A percentile compares a stretch with the other conserved stretches of the same genome.
phyloP scores from a whole-genome alignment of 1,284 basidiomycete genomes.

The Anthracocystis panici-leucophaei region DNA sequence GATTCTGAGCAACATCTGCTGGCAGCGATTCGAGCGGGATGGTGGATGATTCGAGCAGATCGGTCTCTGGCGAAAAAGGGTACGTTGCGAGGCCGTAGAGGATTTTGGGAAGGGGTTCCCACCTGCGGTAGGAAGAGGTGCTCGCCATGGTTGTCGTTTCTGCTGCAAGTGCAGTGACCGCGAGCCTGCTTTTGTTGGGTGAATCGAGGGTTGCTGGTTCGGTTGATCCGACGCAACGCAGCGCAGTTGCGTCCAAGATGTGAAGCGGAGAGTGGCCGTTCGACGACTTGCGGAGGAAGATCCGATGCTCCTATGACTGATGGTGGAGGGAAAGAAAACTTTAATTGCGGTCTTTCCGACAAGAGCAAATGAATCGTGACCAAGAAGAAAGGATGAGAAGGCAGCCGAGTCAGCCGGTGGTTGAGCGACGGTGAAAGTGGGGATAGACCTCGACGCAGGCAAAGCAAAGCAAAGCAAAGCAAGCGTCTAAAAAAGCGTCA shows the following conservation, averaged over 20 bases:
- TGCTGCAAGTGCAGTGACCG: neutral
- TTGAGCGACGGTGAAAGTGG: too few relatives aligned
- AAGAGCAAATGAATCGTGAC: conserved; percentile 2
- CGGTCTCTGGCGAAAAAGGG: conserved; percentile 59
- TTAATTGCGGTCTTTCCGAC: neutral
- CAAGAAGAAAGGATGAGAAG: too few relatives aligned
- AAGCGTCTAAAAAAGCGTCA: too few relatives aligned
- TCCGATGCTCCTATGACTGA: neutral
- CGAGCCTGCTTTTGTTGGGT: neutral
- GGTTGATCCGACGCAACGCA: neutral
- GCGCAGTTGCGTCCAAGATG: neutral
- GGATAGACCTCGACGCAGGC: too few relatives aligned
- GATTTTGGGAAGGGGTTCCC: conserved; percentile 65
- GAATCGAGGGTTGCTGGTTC: neutral
- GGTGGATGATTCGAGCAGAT: conserved; percentile 48
- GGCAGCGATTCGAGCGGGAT: conserved; percentile 35
- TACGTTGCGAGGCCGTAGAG: conserved; percentile 61
- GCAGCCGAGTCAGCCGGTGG: too few relatives aligned
- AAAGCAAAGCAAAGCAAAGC: too few relatives aligned
- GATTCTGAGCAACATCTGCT: conserved; percentile 27
- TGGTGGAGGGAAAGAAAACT: neutral
- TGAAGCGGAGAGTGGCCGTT: conserved; percentile 7
- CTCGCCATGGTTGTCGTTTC: conserved; percentile 24
- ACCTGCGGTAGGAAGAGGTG: conserved; percentile 40
- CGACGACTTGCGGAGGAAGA: neutral